These are phyloP conservation scores for Seminavis robusta DNA, from an alignment of 108 stramenopile species.

Conservation along the genomic window DNA sequence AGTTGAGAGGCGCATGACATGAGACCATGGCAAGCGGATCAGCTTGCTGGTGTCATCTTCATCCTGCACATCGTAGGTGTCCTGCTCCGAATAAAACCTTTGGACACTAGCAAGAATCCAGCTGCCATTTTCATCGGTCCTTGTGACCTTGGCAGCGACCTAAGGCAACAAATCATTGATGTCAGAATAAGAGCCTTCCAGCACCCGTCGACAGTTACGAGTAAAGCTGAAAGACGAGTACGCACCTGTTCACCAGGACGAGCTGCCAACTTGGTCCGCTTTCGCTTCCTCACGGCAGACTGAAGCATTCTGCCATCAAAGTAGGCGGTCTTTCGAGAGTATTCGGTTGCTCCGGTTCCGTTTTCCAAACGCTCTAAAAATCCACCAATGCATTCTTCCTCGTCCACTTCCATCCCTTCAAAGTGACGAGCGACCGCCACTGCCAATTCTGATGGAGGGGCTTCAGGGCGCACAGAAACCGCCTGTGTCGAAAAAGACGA, in stretches of 20 bases:
- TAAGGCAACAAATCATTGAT: no score
- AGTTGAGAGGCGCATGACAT: conserved; percentile 85
- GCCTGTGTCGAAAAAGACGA: conserved; percentile 17
- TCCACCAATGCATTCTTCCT: conserved; percentile 82
- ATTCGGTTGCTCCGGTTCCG: conserved; percentile 63
- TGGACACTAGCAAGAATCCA: conserved; percentile 93
- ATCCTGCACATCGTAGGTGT: conserved; percentile 95
- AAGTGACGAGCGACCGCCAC: conserved; percentile 89
- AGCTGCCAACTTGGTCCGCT: conserved; percentile 76
- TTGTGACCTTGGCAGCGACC: conserved; percentile 94
- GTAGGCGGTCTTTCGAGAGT: conserved; percentile 55
- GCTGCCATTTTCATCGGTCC: conserved; percentile 92
- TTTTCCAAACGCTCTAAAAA: conserved; percentile 68
- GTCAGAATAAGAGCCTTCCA: no score
- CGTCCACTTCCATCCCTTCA: conserved; percentile 77
- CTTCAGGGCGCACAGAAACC: conserved; percentile 66
- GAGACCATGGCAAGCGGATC: conserved; percentile 89
- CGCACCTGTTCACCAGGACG: conserved; percentile 85
- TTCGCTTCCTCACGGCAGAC: conserved; percentile 39
- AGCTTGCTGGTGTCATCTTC: conserved; percentile 92
- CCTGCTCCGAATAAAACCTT: conserved; percentile 81
- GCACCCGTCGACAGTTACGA: no score
- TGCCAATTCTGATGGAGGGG: conserved; percentile 81
- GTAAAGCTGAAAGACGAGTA: no score
- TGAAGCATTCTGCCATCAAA: conserved; percentile 62